These are phyloP conservation scores for Elaeis guineensis DNA, from an alignment of 176 grass and related monocot species.

Conservation along the genomic window DNA sequence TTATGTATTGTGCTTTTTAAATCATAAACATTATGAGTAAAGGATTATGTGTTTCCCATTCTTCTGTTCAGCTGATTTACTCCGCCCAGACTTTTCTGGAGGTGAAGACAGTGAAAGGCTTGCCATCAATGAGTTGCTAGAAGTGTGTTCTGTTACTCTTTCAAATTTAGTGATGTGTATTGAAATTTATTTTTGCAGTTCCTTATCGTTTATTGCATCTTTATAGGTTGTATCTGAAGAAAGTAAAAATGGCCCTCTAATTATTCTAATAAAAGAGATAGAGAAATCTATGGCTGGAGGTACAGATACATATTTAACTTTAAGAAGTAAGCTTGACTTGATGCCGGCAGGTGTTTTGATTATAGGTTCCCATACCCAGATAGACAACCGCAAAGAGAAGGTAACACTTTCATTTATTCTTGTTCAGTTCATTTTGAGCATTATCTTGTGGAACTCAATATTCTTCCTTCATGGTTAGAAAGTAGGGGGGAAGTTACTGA, in stretches of 20 bases:
- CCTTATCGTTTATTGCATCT: conserved; percentile 10
- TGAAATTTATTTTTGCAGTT: neutral
- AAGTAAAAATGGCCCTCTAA: conserved; percentile 78
- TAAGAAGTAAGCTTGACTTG: conserved; percentile 72
- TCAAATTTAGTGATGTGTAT: no score
- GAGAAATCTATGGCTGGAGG: conserved; percentile 92
- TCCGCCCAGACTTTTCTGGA: conserved; percentile 51
- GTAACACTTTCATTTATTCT: conserved; percentile 25
- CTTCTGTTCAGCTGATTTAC: conserved; percentile 51
- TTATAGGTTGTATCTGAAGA: conserved; percentile 84
- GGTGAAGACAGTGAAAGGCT: conserved; percentile 81
- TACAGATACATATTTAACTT: conserved; percentile 60
- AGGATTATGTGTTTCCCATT: neutral
- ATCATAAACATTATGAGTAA: no score
- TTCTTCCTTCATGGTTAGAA: neutral
- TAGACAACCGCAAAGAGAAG: conserved; percentile 99
- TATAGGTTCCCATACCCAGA: conserved; percentile 78
- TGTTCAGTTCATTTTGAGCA: neutral
- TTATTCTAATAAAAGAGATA: conserved; percentile 86
- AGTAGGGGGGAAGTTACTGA: no score
- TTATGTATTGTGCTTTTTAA: no score
- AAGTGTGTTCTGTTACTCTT: conserved; percentile 27
- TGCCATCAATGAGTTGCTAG: conserved; percentile 75
- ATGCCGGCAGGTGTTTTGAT: conserved; percentile 86
- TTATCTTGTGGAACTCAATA: neutral